Evolutionary conservation across 148 eudicot genomes (phyloP), one percentile per base, ranked within the genome.

Genomic region (Vaccinium myrtillus): DNA sequence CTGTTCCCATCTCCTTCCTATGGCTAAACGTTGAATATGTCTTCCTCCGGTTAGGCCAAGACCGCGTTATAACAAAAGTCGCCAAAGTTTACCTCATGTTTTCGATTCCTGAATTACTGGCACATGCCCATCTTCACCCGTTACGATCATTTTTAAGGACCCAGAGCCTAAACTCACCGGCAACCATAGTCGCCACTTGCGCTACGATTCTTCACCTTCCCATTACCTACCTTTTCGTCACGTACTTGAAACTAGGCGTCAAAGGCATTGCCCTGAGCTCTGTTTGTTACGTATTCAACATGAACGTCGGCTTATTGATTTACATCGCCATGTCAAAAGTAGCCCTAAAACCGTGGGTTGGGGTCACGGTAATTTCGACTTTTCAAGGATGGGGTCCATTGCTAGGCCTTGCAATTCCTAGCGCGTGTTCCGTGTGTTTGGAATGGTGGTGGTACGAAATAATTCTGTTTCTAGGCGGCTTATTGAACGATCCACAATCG

Each of bases 391-490:
- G 99, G 99, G 82, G 86, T 65, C 88, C 90, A 0, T 83, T 97
- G 80, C 86, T 97, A 7, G 82, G 90, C 61, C 78, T 97, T 3
- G 96, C 98, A 0, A 16, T 94, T 10, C 99, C 99, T 0, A 93
- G 98, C 75, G 84, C 90, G 0, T 85, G 89, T 27, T 89, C 95
- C 0, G 96, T 94, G 2, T 97, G 99, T 80, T 85, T 97, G 50
- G 99, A 97, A n/a, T 97, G 99, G 99, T 97, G 99, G 99, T 97
- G 97, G 95, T 97, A 95, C 43, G 99, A 97, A 75, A 94, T 95
- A 76, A 91, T 97, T 86, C 75, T 97, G 16, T 90, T 97, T 80
- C 86, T 95, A 1, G 93, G 98, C n/a, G 99, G 99, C 0, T 85
- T 94, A 49, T 70, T 97, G 10, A 73, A 69, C 16, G 90, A 95